Percentiles rank a stretch among this genome's conserved stretches.
These are phyloP conservation scores for Gaultheria prostrata DNA, from an alignment of 148 eudicot species.

Conservation along the genomic window DNA sequence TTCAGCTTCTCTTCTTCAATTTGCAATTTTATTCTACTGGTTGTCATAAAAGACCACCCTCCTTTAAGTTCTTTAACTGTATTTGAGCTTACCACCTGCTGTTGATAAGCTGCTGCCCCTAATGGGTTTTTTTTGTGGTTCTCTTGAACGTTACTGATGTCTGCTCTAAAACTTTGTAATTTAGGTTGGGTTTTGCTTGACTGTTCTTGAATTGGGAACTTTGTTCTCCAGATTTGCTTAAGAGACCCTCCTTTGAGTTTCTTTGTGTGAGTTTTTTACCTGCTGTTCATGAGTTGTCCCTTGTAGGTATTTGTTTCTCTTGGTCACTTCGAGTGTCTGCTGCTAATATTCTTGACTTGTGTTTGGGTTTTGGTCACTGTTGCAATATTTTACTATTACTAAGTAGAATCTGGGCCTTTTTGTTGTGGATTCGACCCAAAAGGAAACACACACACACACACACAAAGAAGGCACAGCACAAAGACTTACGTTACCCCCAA, in stretches of 20 bases:
- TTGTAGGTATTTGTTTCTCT: not conserved
- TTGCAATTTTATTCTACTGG: not conserved
- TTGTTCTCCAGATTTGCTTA: not conserved
- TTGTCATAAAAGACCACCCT: not conserved
- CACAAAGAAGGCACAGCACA: no score
- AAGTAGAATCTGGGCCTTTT: conserved; percentile 2
- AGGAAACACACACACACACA: no score
- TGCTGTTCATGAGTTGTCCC: not conserved
- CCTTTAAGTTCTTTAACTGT: not conserved
- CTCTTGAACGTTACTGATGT: not conserved
- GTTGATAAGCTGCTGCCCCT: not conserved
- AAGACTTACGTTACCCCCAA: no score
- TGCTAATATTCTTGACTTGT: not conserved
- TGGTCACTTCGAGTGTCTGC: not conserved
- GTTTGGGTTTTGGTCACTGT: not conserved
- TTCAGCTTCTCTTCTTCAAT: conserved; percentile 5
- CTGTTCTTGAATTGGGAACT: not conserved
- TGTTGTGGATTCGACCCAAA: no score
- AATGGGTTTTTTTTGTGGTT: not conserved
- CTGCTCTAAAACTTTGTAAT: not conserved
- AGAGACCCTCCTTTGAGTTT: not conserved
- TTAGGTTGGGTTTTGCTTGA: not conserved
- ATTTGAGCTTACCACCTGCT: not conserved
- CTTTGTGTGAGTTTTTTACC: not conserved
- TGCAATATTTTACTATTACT: not conserved